Conservation (phyloP, 768 basidiomycete species). For the Termitomyces sp. region DNA sequence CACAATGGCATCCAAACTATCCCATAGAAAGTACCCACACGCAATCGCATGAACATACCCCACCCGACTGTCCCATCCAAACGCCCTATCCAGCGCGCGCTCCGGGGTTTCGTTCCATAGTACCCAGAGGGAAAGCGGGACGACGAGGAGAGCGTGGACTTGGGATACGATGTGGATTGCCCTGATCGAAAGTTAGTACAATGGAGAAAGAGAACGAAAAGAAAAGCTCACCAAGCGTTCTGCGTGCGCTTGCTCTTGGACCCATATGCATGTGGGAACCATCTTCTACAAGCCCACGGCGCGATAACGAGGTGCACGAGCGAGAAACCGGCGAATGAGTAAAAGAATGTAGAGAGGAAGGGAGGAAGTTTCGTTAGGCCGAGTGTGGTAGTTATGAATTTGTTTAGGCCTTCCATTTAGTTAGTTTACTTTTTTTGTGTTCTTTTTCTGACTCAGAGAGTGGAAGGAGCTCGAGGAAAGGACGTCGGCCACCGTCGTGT, state of each 20-base stretch:
- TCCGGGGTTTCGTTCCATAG: constrained; percentile 38
- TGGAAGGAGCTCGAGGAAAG: no score
- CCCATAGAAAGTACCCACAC: constrained; percentile 87
- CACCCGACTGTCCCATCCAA: constrained; percentile 64
- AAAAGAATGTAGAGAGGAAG: constrained; percentile 50
- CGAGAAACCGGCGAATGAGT: constrained; percentile 55
- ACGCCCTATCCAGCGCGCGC: constrained; percentile 60
- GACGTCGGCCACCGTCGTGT: no score
- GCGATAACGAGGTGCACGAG: constrained; percentile 55
- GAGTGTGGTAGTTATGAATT: constrained; percentile 20
- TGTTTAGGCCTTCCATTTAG: background rate
- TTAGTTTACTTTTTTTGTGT: no score
- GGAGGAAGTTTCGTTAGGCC: constrained; percentile 53
- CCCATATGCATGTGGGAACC: constrained; percentile 50
- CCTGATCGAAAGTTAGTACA: constrained; percentile 37
- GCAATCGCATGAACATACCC: constrained; percentile 67
- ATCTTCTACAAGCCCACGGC: constrained; percentile 43
- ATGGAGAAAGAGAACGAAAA: background rate
- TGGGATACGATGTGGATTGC: constrained; percentile 71
- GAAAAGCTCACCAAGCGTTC: constrained; percentile 55
- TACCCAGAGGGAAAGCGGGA: constrained; percentile 58
- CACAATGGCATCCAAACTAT: constrained; percentile 63
- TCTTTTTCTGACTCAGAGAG: no score
- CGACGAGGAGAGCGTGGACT: constrained; percentile 63
- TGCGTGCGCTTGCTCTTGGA: constrained; percentile 40